Conservation (phyloP, 495 filamentous ascomycete genomes). For the Cercophora sp. region DNA sequence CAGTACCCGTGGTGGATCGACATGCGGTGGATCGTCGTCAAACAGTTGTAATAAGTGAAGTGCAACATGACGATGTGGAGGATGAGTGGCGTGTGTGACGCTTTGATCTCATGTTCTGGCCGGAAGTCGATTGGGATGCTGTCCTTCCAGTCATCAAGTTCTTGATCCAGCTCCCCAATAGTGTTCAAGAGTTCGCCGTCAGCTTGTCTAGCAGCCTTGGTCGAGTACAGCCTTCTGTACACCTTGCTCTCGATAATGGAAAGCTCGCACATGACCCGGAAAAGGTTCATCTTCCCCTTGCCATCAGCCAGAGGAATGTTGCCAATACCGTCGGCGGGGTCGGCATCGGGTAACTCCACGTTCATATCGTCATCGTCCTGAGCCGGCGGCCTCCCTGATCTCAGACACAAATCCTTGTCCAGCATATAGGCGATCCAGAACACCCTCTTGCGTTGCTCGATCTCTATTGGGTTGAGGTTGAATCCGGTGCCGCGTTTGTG, state of each 20-base stretch:
- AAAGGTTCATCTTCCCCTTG: conserved; percentile 91
- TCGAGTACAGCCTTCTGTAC: conserved; percentile 90
- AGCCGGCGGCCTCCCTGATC: conserved; percentile 85
- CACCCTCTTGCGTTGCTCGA: conserved; percentile 91
- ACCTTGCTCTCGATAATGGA: conserved; percentile 88
- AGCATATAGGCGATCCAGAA: conserved; percentile 98
- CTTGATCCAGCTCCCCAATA: conserved; percentile 90
- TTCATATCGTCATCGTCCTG: conserved; percentile 99
- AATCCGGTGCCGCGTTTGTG: conserved; percentile 91
- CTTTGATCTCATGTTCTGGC: conserved; percentile 91
- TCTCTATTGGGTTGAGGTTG: conserved; percentile 82
- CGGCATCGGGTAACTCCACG: conserved; percentile 87
- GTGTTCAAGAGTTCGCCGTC: conserved; percentile 93
- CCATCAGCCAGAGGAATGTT: conserved; percentile 87
- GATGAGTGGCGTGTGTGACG: conserved; percentile 81
- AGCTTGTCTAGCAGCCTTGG: conserved; percentile 84
- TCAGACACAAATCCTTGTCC: conserved; percentile 92
- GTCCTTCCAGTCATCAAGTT: conserved; percentile 96
- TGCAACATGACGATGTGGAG: conserved; percentile 90
- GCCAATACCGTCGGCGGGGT: conserved; percentile 86
- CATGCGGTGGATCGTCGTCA: conserved; percentile 98
- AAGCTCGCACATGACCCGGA: conserved; percentile 86
- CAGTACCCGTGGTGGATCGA: conserved; percentile 97
- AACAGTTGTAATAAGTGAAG: conserved; percentile 95
- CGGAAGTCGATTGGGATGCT: conserved; percentile 88